Conservation (phyloP, 352 stramenopile genomes). For the Lagenidium giganteum region DNA sequence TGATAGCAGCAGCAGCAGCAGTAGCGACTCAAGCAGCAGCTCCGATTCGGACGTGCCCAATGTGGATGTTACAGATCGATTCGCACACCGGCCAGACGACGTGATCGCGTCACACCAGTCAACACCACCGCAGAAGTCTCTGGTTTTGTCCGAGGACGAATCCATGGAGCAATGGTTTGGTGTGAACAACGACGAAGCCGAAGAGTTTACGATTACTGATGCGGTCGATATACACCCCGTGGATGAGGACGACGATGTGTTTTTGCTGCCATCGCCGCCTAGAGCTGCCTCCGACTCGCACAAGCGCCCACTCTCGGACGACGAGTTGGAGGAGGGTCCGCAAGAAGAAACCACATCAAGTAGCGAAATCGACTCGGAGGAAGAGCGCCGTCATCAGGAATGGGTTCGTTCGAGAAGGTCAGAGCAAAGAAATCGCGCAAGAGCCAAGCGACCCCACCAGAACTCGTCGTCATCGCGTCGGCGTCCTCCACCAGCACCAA, state of each 20-base stretch:
- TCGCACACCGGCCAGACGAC: too few relatives aligned
- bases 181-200: not conserved
- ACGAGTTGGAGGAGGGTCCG: not conserved
- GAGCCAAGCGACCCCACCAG: too few relatives aligned
- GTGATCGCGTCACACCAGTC: too few relatives aligned
- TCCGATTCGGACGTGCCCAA: slow-evolving; percentile 19
- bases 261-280: slow-evolving; percentile 9
- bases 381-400: too few relatives aligned
- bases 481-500: not conserved
- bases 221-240: slow-evolving; percentile 2
- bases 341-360: slow-evolving; percentile 15
- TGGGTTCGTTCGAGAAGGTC: too few relatives aligned
- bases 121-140: not conserved
- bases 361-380: slow-evolving; percentile 9
- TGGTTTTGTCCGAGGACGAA: slow-evolving; percentile 6
- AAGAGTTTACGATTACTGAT: slow-evolving; percentile 1
- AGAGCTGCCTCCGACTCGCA: slow-evolving; percentile 1
- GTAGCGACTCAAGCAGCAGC: slow-evolving; percentile 11
- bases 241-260: slow-evolving; percentile 15
- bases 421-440: too few relatives aligned
- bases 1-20: slow-evolving; percentile 13
- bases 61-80: slow-evolving; percentile 15
- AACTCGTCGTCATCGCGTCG: slow-evolving; percentile 21
- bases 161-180: slow-evolving; percentile 20
- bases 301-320: slow-evolving; percentile 10